Conservation (phyloP, 1,284 basidiomycete genomes). For the Chalciporus sp. region DNA sequence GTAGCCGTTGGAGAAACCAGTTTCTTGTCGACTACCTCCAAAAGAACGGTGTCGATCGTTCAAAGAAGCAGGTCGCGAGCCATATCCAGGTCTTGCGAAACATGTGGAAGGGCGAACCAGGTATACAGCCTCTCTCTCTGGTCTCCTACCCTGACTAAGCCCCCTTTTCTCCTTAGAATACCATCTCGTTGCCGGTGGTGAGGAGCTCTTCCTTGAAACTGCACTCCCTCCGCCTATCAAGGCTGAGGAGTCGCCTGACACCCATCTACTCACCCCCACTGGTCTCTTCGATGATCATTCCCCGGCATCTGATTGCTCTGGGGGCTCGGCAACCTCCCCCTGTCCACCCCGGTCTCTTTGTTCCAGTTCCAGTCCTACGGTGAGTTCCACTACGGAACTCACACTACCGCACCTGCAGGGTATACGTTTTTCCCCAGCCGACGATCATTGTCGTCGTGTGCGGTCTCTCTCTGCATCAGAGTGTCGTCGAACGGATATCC, state of each 20-base stretch:
- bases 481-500: slow-evolving; percentile 28
- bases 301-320: slow-evolving; percentile 36
- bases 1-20: slow-evolving; percentile 79
- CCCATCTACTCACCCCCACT: slow-evolving; percentile 39
- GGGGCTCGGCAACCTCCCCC: slow-evolving; percentile 30
- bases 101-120: slow-evolving; percentile 82
- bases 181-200: slow-evolving; percentile 70
- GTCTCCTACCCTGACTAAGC: slow-evolving; percentile 12
- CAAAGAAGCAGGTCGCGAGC: slow-evolving; percentile 83
- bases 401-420: slow-evolving; percentile 25
- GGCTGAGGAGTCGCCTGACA: slow-evolving; percentile 48
- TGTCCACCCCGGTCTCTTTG: slow-evolving; percentile 28
- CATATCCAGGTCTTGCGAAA: slow-evolving; percentile 82
- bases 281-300: slow-evolving; percentile 35
- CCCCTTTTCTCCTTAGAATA: slow-evolving; percentile 49
- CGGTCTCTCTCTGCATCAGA: slow-evolving; percentile 36
- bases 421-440: slow-evolving; percentile 23
- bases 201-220: slow-evolving; percentile 63
- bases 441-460: slow-evolving; percentile 34
- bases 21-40: slow-evolving; percentile 78
- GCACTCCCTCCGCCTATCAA: slow-evolving; percentile 48
- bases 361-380: slow-evolving; percentile 29
- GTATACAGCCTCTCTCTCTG: slow-evolving; percentile 39
- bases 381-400: slow-evolving; percentile 29
- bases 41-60: slow-evolving; percentile 63